Base-by-base conservation (phyloP, 257 asterid species). In the Jaltomata sinuosa region DNA sequence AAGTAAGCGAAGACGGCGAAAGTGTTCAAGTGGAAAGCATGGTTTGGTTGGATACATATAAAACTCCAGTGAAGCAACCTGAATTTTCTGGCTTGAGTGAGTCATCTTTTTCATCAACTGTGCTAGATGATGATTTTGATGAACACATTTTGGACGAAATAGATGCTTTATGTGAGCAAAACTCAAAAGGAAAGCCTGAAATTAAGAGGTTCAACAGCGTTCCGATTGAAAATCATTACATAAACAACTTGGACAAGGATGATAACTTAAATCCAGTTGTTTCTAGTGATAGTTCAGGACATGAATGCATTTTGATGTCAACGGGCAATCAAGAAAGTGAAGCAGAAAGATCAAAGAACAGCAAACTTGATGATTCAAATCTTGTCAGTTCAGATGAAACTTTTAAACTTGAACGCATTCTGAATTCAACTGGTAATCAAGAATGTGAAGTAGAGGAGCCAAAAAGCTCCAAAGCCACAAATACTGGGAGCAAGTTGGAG, bases 61-160 rank as follows among this genome's bases (percentile, higher is more conserved):
- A 71, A 68, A 86, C 92, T 87, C 92, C 92, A 62, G 84, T 84
- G 45, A 89, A 68, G 85, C 91, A 90, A 62, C 57, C 67, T 62
- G 80, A 49, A 42, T 86, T 59, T 82, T 85, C 88, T 84, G 89
- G 82, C 71, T 80, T 19, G 65, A 67, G 81, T 74, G 88, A 55
- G 82, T 82, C 87, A 45, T 86, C 80, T 59, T 80, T 80, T 40
- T 65, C 81, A 22, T 32, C 91, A 83, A 82, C 52, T 85, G 84
- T 76, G n/a, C 82, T 80, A 34, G 86, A 83, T 79, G 97, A 93
- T 89, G 95, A 87, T 90, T 92, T 96, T 84, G 97, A 96, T 76
- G 98, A 93, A 47, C 91, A 95, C 18, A 71, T 94, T 85, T 87
- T 94, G 40, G 93, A 91, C 84, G 93, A 93, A 88, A 93, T 96